A percentile compares a stretch with the other conserved stretches of the same genome.
Conservation (phyloP, 805 yeast genomes). For the Starmerella asiatica region DNA sequence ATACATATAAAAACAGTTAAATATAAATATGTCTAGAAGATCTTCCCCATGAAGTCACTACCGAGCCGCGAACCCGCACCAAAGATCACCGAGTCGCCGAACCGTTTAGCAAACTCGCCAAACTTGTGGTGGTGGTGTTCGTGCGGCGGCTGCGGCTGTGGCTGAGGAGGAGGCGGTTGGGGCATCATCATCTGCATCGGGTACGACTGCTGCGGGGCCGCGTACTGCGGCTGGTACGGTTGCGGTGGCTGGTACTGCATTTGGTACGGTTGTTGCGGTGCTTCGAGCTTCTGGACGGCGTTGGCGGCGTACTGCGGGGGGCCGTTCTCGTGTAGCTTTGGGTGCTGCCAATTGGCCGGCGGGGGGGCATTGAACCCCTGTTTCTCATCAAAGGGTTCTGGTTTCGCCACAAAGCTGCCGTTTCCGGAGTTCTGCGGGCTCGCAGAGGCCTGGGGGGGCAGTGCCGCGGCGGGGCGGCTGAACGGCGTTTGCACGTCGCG, state of each 20-base stretch:
- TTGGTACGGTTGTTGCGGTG: constrained; percentile 10
- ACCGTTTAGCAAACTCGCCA: constrained; percentile 46
- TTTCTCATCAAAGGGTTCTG: constrained; percentile 18
- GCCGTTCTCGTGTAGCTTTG: constrained; percentile 5
- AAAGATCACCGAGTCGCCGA: constrained; percentile 85
- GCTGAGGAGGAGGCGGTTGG: constrained; percentile 19
- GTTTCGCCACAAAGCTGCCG: constrained; percentile 9
- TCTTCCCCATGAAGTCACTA: constrained; percentile 51
- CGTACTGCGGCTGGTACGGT: constrained; percentile 23
- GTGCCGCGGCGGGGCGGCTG: constrained; percentile 16
- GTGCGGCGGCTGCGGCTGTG: constrained; percentile 18
- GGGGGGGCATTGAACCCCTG: constrained; percentile 15
- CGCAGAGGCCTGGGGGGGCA: constrained; percentile 10
- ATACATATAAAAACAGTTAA: too few species aligned
- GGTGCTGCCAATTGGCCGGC: constrained; percentile 3
- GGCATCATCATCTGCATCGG: constrained; percentile 19
- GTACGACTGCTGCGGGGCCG: constrained; percentile 20
- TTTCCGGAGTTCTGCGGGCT: background rate
- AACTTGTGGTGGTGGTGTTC: constrained; percentile 21
- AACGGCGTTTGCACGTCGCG: constrained; percentile 6
- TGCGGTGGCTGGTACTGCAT: constrained; percentile 19
- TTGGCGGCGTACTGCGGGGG: constrained; percentile 12
- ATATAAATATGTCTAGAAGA: constrained; percentile 10
- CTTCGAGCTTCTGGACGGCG: constrained; percentile 15
- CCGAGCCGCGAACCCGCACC: constrained; percentile 97